phyloP scores from a whole-genome alignment of 2,329 filamentous ascomycete species.

The Diaporthe citrichinensis region DNA sequence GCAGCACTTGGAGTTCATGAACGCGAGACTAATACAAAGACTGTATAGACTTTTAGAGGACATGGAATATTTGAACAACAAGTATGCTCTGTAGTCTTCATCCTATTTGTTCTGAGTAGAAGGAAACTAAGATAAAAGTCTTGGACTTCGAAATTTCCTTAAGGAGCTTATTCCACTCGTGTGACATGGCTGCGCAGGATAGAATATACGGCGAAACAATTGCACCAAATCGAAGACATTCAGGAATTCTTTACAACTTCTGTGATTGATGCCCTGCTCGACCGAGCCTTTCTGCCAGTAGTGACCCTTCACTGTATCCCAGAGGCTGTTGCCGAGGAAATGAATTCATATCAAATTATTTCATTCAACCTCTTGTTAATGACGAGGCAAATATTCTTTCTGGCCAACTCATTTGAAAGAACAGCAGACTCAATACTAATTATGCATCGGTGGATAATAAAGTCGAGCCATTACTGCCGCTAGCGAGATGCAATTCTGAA shows the following conservation, averaged over 20 bases:
- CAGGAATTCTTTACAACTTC: no score
- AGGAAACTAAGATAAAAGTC: background rate
- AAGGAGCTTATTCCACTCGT: background rate
- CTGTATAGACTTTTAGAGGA: conserved; percentile 40
- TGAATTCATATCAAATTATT: no score
- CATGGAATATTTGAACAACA: conserved; percentile 44
- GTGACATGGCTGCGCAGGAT: background rate
- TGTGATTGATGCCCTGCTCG: background rate
- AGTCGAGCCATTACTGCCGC: no score
- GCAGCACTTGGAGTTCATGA: no score
- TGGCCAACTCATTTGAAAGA: no score
- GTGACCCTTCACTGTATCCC: no score
- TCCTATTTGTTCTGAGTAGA: background rate
- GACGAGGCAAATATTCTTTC: no score
- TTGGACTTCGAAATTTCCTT: background rate
- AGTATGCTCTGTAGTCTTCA: conserved; percentile 36
- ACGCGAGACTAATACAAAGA: background rate
- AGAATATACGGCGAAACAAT: background rate
- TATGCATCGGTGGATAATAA: no score
- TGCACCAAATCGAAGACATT: background rate
- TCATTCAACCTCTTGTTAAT: no score
- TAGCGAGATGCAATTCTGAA: background rate
- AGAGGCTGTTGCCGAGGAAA: no score
- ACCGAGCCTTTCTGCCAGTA: no score
- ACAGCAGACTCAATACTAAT: no score